phyloP scores from a whole-genome alignment of 371 early-diverging fungal species.

The Saksenaea vasiformis region DNA sequence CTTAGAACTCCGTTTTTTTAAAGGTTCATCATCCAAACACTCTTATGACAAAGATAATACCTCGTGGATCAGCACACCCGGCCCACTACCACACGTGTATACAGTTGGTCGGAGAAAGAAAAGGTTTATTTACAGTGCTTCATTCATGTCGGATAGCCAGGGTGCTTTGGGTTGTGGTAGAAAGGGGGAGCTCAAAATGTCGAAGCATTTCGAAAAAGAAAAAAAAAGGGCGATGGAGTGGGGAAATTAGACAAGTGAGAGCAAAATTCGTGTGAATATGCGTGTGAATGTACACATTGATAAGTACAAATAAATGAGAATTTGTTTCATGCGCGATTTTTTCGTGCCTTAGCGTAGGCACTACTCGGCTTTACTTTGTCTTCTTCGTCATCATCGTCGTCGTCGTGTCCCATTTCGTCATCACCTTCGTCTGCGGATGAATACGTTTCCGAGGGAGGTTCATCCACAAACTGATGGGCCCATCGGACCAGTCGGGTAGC shows the following conservation, averaged over 20 bases:
- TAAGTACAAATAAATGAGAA: neutral
- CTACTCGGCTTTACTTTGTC: neutral
- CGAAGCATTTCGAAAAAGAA: neutral
- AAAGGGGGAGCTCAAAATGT: too few species aligned
- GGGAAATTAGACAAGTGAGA: too few species aligned
- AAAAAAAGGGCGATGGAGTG: neutral
- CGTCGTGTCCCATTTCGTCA: constrained; percentile 40
- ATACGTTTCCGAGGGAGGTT: constrained; percentile 13
- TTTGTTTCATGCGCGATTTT: neutral
- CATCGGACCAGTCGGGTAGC: constrained; percentile 34
- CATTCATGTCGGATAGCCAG: too few species aligned
- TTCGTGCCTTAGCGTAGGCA: neutral
- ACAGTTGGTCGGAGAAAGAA: too few species aligned
- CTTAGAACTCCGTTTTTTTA: too few species aligned
- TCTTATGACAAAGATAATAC: too few species aligned
- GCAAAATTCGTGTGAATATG: neutral
- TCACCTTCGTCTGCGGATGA: constrained; percentile 44
- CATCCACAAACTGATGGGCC: constrained; percentile 23
- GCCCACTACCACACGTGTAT: too few species aligned
- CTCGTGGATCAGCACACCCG: too few species aligned
- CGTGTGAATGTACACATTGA: neutral
- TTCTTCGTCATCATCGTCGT: neutral
- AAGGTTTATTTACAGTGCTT: too few species aligned
- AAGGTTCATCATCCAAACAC: too few species aligned
- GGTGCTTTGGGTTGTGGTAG: too few species aligned